Base-by-base conservation (phyloP, 306 rosid genomes). In the Trifolium pratense region DNA sequence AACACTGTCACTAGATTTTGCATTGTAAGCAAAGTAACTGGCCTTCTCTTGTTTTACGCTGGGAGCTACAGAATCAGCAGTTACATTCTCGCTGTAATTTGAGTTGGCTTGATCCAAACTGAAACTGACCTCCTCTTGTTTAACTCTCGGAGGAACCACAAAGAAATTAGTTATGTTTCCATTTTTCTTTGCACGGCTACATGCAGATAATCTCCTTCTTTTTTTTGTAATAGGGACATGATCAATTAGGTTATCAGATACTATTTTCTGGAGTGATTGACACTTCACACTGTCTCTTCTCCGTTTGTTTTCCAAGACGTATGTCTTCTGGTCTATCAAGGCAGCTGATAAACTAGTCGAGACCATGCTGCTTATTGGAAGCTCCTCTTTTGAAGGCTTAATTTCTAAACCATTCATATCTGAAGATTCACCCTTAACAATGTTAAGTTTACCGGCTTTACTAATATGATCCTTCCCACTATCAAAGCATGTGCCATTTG, bases 121-220 rank as follows among this genome's bases (percentile, higher is more conserved):
- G 51, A 58, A 73, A 59, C 48, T 51, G 66, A 34, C 10, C 69
- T 69, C 84, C 20, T 70, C 77, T 64, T 62, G 49, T 63, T 80
- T 80, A 14, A 65, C 74, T 45, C 74, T 80, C 48, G 78, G 84
- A 63, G 80, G 80, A 68, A 80, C 74, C 57, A 25, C 73, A 21
- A 80, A 70, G 80, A 80, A 62, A 56, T 45, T 75, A 32, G 74
- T 49, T 36, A 55, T 56, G 51, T 61, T 76, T 70, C 73, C 59
- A 26, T 66, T 74, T 59, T 37, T 84, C 83, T 83, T 85, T 69
- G 75, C 68, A 43, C 68, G 79, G 75, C 78, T 80, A 36, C 86
- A 86, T 64, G 87, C 39, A 65, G 86, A 76, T 82, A 79, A 69
- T 75, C 80, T 86, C 75, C 84, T 77, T 39, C 86, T 80, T 45